A percentile compares a stretch with the other conserved stretches of the same genome.
Evolutionary conservation across 192 early-diverging fungal genomes (phyloP).

Genomic region (Bifiguratus adelaidae): DNA sequence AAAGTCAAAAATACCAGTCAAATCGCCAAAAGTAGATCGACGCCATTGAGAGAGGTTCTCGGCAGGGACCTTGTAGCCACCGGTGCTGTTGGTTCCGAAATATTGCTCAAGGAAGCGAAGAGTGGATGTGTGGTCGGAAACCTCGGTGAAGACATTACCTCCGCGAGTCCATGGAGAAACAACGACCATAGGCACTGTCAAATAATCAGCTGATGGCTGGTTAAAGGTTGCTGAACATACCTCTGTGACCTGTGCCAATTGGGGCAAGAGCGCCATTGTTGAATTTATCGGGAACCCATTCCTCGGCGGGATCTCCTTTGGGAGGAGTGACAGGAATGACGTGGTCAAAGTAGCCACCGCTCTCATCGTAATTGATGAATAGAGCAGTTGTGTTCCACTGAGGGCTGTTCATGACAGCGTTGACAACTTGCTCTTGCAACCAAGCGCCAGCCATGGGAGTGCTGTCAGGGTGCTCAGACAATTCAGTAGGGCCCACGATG

Average conservation of each 20-base stretch:
- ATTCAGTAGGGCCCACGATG: constrained; percentile 8
- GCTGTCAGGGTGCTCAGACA: constrained; percentile 10
- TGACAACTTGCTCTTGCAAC: constrained; percentile 14
- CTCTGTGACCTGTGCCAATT: too few relatives aligned
- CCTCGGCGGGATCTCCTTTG: constrained; percentile 1
- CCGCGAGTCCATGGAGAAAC: constrained; percentile 10
- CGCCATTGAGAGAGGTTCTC: constrained; percentile 1
- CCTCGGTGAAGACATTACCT: constrained; percentile 7
- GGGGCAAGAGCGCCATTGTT: too few relatives aligned
- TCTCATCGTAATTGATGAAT: constrained; percentile 17
- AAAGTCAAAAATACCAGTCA: constrained; percentile 11
- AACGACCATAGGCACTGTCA: constrained; percentile 7
- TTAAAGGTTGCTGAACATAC: too few relatives aligned
- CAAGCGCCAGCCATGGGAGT: constrained; percentile 14
- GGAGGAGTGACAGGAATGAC: constrained; percentile 6
- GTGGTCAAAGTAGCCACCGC: constrained; percentile 13
- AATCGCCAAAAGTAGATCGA: neutral
- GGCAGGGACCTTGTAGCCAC: constrained; percentile 1
- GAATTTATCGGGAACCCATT: constrained; percentile 7
- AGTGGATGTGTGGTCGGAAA: constrained; percentile 7
- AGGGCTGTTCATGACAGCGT: constrained; percentile 9
- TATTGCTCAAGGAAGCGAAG: constrained; percentile 10
- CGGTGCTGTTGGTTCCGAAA: constrained; percentile 5
- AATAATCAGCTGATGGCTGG: too few relatives aligned
- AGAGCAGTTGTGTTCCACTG: constrained; percentile 8